Base-by-base conservation (phyloP, 768 basidiomycete genomes). In the Trametes cinnabarina region DNA sequence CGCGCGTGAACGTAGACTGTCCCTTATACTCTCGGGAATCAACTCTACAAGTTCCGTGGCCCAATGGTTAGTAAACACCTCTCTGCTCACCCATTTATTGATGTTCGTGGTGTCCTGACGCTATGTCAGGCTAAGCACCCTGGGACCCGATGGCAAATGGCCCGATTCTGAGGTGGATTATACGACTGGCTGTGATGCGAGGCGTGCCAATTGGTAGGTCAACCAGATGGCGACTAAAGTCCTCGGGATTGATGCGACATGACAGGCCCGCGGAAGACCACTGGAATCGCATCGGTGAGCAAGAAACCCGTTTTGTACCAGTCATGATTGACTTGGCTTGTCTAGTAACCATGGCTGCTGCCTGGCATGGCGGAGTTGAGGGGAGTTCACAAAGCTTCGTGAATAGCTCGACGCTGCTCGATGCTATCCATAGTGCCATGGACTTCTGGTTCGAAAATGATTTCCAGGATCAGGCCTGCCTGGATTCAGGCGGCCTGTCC, bases 381-480 rank as follows among this genome's bases (percentile, higher is more conserved):
- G 75, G 77, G 28, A 30, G 46, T 23, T 76, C 73, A 2, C 71
- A 75, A 11, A 68, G 76, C 58, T 82, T 73, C 51, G 75, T 76
- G 7, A 72, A 80, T 46, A 72, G 79, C 60, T 58, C 74, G 2
- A 60, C 66, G 0, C 63, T 86, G 2, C 69, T 75, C 41, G 65
- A 63, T 22, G 76, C 74, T n/a, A 79, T 82, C 20, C 73, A 74
- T 1, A 60, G 65, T 12, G 85, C 81, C 15, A 82, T 87, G 81
- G 74, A 81, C 57, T 77, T 76, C 61, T 88, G 87, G 87, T 87
- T 87, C 55, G 64, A 67, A 20, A 79, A 81, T 55, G 86, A 87
- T 60, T 83, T 83, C 64, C 77, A 77, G 28, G 76, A 81, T 54
- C 53, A 70, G 0, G 76, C 76, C 20, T 88, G 87, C 64, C 66